Base-by-base conservation (phyloP, 495 filamentous ascomycete genomes). In the Beverwykella pulmonaria region DNA sequence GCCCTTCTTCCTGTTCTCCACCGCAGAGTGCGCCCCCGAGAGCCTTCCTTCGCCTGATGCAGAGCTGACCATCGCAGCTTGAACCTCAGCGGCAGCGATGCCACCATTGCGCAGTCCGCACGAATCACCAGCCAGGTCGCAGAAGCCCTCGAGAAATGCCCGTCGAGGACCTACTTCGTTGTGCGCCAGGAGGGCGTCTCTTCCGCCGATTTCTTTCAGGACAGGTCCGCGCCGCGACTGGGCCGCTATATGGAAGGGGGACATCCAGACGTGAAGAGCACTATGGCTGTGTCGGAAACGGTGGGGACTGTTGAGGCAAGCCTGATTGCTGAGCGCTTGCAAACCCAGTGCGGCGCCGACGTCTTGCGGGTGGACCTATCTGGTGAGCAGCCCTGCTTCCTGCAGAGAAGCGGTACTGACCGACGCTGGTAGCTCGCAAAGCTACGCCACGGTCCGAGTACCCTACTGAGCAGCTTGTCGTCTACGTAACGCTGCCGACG, bases 1-100 rank as follows among this genome's bases (percentile, higher is more conserved):
- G 47, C 93, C 93, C 17, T 94, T 95, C 74, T 83, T 96, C 77
- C 78, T 96, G 26, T 87, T 92, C 72, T 95, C 92, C 25, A 89
- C 85, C 36, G 85, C 89, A 54, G 80, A 87, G 92, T 96, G 84
- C 44, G 88, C 79, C 64, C 60, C 68, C 50, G 56, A 46, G 62
- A 53, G 61, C 69, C 59, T 57, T 20, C 25, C 29, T 25, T n/a
- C 63, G 41, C 61, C 44, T 22, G 20, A 23, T 1, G 19, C 25
- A n/a, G 34, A 67, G 63, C 67, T 73, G 69, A 61, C 54, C 48
- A 20, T 20, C 29, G 12, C 55, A 62, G 56, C 8, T 20, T 62
- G 34, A 44, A 17, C 60, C 44, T 68, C 34, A 36, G 46, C 26
- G 17, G 6, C 39, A 19, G 15, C 57, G n/a, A 57, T 32, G n/a